phyloP scores from a whole-genome alignment of 2,329 filamentous ascomycete species.

The Talaromyces sp. region DNA sequence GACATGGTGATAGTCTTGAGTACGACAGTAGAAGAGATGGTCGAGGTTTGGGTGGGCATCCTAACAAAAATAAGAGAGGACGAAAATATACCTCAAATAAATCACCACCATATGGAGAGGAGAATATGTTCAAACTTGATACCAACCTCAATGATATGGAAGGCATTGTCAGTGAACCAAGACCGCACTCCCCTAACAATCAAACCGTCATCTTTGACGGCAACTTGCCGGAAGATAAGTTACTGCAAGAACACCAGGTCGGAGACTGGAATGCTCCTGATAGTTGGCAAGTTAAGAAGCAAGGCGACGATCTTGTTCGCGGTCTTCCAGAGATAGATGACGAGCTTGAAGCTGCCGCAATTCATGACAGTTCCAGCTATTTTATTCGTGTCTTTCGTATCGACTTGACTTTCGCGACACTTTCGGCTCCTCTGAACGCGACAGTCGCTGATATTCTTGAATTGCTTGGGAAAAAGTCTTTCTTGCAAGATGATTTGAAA shows the following conservation, averaged over 20 bases:
- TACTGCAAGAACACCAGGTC: slow-evolving; percentile 32
- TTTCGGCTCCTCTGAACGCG: slow-evolving; percentile 78
- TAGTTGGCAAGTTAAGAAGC: slow-evolving; percentile 86
- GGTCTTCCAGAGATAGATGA: slow-evolving; percentile 49
- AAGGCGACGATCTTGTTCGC: slow-evolving; percentile 38
- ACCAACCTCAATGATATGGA: slow-evolving; percentile 89
- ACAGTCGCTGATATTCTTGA: slow-evolving; percentile 82
- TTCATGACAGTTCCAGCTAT: slow-evolving; percentile 73
- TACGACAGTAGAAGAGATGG: slow-evolving; percentile 39
- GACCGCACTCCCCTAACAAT: slow-evolving; percentile 67
- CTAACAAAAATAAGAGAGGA: slow-evolving; percentile 26
- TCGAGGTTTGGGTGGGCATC: slow-evolving; percentile 32
- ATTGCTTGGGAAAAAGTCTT: slow-evolving; percentile 93
- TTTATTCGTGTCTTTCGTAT: slow-evolving; percentile 94
- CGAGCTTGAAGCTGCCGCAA: slow-evolving; percentile 65
- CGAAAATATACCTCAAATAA: slow-evolving; percentile 2
- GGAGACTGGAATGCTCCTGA: slow-evolving; percentile 87
- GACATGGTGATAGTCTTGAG: slow-evolving; percentile 31
- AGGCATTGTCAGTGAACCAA: slow-evolving; percentile 73
- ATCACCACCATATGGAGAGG: slow-evolving; percentile 49
- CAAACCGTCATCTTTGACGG: slow-evolving; percentile 37
- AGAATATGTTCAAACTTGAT: slow-evolving; percentile 72
- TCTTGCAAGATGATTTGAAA: slow-evolving; percentile 81
- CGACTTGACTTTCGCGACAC: slow-evolving; percentile 89
- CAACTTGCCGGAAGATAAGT: slow-evolving; percentile 29